phyloP scores from a whole-genome alignment of 441 rosid genomes.

The Gossypium laxum region DNA sequence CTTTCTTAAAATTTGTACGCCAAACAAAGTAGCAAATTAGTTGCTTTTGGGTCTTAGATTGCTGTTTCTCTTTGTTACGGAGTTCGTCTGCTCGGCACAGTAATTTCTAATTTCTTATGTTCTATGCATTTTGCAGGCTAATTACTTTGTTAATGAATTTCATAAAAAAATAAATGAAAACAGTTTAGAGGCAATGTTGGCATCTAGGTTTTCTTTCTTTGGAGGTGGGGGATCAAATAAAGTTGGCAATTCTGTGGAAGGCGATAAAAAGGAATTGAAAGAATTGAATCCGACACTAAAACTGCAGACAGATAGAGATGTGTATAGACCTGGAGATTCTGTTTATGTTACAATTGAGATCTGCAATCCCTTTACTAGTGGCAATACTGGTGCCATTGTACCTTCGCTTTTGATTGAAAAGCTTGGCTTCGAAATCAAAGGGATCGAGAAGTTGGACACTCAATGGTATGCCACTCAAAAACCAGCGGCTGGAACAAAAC shows the following conservation, averaged over 20 bases:
- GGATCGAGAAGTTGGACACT: conserved; percentile 68
- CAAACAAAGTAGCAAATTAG: background rate
- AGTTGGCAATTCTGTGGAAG: conserved; percentile 25
- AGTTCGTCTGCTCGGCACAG: background rate
- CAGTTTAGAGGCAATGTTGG: conserved; percentile 30
- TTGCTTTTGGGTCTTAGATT: background rate
- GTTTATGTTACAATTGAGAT: conserved; percentile 57
- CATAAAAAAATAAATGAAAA: background rate
- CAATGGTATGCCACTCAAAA: conserved; percentile 79
- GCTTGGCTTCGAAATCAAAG: conserved; percentile 76
- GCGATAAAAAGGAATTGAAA: conserved; percentile 20
- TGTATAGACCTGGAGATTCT: conserved; percentile 85
- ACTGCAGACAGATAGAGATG: conserved; percentile 59
- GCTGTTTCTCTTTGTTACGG: background rate
- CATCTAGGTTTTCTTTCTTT: conserved; percentile 42
- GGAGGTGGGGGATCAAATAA: conserved; percentile 40
- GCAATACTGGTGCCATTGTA: conserved; percentile 15
- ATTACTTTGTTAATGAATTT: background rate
- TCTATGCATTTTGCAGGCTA: background rate
- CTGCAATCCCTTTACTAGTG: conserved; percentile 24
- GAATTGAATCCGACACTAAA: conserved; percentile 39
- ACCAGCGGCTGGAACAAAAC: conserved; percentile 48
- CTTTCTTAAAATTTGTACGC: background rate
- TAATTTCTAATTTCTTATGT: background rate
- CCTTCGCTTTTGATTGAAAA: conserved; percentile 52